Evolutionary conservation across 2,329 filamentous ascomycete species (phyloP), one percentile per base, ranked within the genome.

Genomic region (Phoma sp.): DNA sequence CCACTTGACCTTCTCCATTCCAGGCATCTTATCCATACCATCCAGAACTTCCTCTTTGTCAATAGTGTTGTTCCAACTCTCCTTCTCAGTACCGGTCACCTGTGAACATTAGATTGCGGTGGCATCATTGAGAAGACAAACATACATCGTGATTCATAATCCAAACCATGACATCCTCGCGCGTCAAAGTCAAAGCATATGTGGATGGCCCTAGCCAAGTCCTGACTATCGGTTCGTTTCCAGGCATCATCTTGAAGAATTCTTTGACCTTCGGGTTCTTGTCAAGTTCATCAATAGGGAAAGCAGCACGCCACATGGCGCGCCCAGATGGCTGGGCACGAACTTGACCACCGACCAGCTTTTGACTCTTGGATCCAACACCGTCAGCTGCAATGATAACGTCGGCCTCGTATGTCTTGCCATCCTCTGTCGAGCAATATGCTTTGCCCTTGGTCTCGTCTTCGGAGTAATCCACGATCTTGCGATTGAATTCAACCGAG

Each of bases 91-190:
- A 50, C 75, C 77, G 10, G 77, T 79, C 6, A 75, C 75, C 75
- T 77, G 23, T n/a, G 8, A 8, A 1, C 22, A 35, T 70, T 47
- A 70, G 57, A 10, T 8, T 24, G n/a, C 8, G 4, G 10, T 44
- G 23, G 13, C 23, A 0, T 30, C 22, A 1, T 30, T 4, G 10
- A n/a, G 13, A 2, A 14, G n/a, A 8, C 4, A 6, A 25, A 39
- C 69, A 60, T 58, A 73, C 77, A 58, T 79, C 77, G 66, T 79
- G 77, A 64, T 80, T 80, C 71, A 80, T 76, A 65, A 80, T 79
- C 78, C 78, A 80, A 22, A 80, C 78, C 75, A 79, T 79, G 29
- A 77, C 75, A 61, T 80, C 78, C 11, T 76, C 74, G 7, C 78
- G 72, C 7, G 75, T 78, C 29, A 80, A 60, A 1, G 77, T 80